phyloP scores from a whole-genome alignment of 164 flowering plant genomes.

The Saururus chinensis region DNA sequence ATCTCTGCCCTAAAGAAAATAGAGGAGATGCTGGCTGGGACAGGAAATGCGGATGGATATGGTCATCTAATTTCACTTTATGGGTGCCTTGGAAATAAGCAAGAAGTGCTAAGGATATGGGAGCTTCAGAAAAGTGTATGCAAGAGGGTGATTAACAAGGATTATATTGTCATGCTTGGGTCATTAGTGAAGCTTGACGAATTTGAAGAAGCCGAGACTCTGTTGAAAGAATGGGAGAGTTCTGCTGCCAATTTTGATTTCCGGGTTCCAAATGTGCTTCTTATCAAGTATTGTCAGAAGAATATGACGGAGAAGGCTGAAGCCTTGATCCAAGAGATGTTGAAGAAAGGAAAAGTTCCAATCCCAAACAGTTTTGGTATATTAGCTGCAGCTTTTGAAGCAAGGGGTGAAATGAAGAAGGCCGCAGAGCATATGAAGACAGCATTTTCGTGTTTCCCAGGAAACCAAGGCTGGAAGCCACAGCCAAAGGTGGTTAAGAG shows the following conservation, averaged over 20 bases:
- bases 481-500: conserved; percentile 8
- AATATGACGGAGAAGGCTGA: conserved; percentile 39
- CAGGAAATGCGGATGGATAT: conserved; percentile 4
- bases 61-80: conserved; percentile 20
- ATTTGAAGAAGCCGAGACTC: conserved; percentile 32
- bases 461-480: conserved; percentile 16
- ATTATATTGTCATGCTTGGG: conserved; percentile 22
- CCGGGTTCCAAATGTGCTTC: conserved; percentile 27
- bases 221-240: conserved; percentile 36
- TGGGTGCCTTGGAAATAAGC: conserved; percentile 25
- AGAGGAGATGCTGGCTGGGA: conserved; percentile 9
- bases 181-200: conserved; percentile 34
- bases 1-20: conserved; percentile 19
- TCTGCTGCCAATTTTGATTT: conserved; percentile 16
- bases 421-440: conserved; percentile 35
- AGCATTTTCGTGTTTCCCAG: conserved; percentile 18
- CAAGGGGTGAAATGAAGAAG: conserved; percentile 17
- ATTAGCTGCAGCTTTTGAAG: conserved; percentile 24
- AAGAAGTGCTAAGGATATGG: conserved; percentile 30
- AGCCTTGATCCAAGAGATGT: conserved; percentile 12
- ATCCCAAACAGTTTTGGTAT: conserved; percentile 17
- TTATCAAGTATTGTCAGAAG: conserved; percentile 27
- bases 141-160: conserved; percentile 16
- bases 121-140: conserved; percentile 15
- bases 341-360: conserved; percentile 25